Evolutionary conservation across 73 alveolate species (phyloP).

Genomic region (Urostyla sp.): DNA sequence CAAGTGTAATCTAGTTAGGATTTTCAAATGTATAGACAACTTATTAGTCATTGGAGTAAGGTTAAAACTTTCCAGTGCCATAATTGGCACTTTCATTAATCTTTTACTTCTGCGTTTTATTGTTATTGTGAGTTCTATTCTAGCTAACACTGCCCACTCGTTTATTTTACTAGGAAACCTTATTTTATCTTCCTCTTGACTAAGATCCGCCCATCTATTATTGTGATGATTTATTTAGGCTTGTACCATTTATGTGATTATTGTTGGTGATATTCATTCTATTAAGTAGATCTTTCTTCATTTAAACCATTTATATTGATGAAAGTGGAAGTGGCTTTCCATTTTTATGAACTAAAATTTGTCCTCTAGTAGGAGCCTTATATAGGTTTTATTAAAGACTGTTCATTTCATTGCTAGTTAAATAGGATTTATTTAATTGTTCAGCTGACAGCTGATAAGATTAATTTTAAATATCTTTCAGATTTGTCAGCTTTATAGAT

Average conservation of each 20-base stretch:
- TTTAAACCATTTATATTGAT: slow-evolving; percentile 43
- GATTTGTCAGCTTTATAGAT: no score
- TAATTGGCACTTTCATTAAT: background rate
- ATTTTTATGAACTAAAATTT: no score
- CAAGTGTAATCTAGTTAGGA: no score
- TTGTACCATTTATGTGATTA: background rate
- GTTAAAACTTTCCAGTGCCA: no score
- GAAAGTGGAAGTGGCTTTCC: slow-evolving; percentile 39
- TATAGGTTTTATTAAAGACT: no score
- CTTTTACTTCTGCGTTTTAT: background rate
- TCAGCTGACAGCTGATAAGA: background rate
- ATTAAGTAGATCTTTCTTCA: no score
- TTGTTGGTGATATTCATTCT: no score
- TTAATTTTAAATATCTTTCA: slow-evolving; percentile 10
- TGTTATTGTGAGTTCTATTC: slow-evolving; percentile 14
- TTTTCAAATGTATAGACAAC: no score
- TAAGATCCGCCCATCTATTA: background rate
- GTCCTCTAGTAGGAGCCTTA: no score
- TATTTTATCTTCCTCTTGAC: slow-evolving; percentile 2
- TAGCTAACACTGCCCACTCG: no score
- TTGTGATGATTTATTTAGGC: background rate
- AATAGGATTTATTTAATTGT: background rate
- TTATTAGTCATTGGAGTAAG: no score
- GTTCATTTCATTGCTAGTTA: background rate
- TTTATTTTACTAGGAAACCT: background rate